Conservation (phyloP, 148 eudicot species). For the Selenicereus undatus region DNA sequence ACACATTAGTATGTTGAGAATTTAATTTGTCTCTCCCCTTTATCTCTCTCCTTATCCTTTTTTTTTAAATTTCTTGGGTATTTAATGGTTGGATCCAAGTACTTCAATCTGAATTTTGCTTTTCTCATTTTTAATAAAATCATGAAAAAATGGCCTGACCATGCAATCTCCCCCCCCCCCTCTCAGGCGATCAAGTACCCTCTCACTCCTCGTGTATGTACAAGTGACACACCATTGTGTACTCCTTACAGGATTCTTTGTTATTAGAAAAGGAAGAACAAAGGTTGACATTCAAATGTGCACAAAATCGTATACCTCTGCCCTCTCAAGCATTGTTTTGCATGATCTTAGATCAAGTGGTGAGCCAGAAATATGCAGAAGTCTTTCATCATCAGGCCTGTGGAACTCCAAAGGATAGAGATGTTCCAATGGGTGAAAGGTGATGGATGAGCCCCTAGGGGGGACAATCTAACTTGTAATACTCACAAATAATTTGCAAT, state of each 20-base stretch:
- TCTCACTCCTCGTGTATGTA: neutral
- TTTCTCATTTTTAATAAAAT: neutral
- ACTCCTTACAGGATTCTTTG: neutral
- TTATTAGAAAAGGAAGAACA: neutral
- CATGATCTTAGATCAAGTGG: conserved; percentile 64
- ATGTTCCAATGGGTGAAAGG: conserved; percentile 90
- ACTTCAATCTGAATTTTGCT: neutral
- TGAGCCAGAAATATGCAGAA: conserved; percentile 54
- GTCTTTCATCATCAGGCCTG: conserved; percentile 60
- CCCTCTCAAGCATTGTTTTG: conserved; percentile 67
- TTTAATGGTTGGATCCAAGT: neutral
- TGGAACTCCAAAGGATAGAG: conserved; percentile 79
- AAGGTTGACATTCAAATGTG: neutral
- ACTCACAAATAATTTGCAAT: conserved; percentile 77
- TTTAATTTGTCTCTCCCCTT: neutral
- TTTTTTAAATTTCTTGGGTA: neutral
- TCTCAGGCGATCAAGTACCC: neutral
- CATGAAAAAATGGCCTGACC: neutral
- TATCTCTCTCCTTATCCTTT: neutral
- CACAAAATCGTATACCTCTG: conserved; percentile 53
- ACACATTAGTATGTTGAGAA: neutral
- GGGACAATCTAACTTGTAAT: conserved; percentile 61
- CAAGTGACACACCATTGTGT: neutral
- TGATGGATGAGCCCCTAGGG: conserved; percentile 64
- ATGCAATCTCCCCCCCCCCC: neutral